Percentiles rank a stretch among this genome's conserved stretches.
Evolutionary conservation across 176 grass and related monocot species (phyloP).

Genomic region (Avena insularis): DNA sequence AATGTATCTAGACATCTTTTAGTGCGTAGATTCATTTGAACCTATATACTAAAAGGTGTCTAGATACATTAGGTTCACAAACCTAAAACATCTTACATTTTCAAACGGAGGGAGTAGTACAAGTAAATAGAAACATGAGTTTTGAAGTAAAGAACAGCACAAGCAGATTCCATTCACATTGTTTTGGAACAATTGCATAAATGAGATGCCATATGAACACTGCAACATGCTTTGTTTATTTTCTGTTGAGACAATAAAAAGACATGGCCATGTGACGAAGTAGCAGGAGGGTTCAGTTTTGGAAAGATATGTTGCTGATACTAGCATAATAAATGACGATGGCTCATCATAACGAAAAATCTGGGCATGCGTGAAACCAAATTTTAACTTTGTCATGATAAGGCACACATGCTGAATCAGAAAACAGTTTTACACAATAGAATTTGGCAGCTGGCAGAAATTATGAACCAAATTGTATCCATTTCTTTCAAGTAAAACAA

Average conservation of each 20-base stretch:
- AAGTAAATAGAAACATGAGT: not conserved
- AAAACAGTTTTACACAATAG: not conserved
- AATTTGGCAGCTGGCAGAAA: not conserved
- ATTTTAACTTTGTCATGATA: not conserved
- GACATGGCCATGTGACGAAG: not conserved
- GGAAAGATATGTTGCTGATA: not conserved
- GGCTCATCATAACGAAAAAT: not conserved
- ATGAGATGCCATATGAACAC: not conserved
- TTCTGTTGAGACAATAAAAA: not conserved
- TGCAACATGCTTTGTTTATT: not conserved
- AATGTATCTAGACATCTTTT: no score
- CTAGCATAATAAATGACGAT: not conserved
- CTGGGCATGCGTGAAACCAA: not conserved
- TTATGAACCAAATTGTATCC: not conserved
- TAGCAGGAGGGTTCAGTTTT: not conserved
- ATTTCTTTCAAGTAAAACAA: not conserved
- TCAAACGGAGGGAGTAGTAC: no score
- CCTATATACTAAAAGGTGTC: no score
- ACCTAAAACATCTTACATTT: no score
- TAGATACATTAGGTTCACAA: no score
- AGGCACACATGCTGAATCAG: not conserved
- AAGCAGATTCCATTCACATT: not conserved
- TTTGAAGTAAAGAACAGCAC: not conserved
- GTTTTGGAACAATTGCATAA: not conserved
- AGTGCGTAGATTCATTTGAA: no score